Evolutionary conservation across 225 moss, liverwort and hornwort genomes (phyloP).

Genomic region (Marchantia polymorpha): DNA sequence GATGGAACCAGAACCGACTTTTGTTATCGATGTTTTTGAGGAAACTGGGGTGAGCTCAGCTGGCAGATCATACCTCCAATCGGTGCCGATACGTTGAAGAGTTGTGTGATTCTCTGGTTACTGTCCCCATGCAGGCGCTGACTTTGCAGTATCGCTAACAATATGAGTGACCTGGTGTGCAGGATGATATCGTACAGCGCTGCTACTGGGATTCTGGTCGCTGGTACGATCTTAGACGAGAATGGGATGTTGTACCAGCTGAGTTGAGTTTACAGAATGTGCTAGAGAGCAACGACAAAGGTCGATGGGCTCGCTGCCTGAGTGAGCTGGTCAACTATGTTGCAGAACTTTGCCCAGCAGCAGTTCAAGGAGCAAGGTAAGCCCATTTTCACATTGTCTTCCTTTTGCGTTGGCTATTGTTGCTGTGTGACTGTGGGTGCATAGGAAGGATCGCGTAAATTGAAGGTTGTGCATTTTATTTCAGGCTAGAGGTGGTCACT

Average conservation of each 20-base stretch:
- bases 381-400: not conserved
- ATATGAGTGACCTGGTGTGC: slow-evolving; percentile 7
- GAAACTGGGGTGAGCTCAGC: slow-evolving; percentile 85
- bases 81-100: no score
- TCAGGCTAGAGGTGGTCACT: slow-evolving; percentile 81
- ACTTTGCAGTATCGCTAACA: not conserved
- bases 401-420: not conserved
- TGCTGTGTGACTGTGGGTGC: not conserved
- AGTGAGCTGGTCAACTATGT: slow-evolving; percentile 95
- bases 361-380: slow-evolving; percentile 95
- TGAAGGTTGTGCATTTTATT: slow-evolving; percentile 13
- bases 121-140: not conserved
- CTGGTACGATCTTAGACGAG: slow-evolving; percentile 94
- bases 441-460: not conserved
- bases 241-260: slow-evolving; percentile 88
- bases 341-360: slow-evolving; percentile 85
- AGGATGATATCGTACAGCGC: slow-evolving; percentile 98
- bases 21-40: slow-evolving; percentile 99
- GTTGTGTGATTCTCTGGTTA: no score
- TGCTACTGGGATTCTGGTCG: slow-evolving; percentile 99
- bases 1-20: slow-evolving; percentile 61
- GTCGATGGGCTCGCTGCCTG: slow-evolving; percentile 95
- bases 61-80: no score
- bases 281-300: slow-evolving; percentile 83
- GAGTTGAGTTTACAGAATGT: slow-evolving; percentile 85